Percentiles rank a stretch among this genome's conserved stretches.
Conservation (phyloP, 177 flowering plant genomes). For the Tripterygium wilfordii region DNA sequence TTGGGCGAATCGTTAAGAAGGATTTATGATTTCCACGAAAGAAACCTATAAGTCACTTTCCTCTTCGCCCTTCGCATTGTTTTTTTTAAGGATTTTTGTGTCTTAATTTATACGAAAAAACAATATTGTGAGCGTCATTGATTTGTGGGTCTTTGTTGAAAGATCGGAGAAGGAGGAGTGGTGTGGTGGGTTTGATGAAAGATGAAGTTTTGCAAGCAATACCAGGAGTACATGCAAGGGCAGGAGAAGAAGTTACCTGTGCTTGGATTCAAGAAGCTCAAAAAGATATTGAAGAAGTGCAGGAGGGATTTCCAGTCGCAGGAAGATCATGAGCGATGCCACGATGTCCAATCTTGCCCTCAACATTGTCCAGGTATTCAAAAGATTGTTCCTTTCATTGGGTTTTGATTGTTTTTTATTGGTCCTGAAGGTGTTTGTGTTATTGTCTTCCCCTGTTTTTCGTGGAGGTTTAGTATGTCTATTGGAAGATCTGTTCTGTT, state of each 20-base stretch:
- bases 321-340: slow-evolving; percentile 12
- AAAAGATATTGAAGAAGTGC: slow-evolving; percentile 77
- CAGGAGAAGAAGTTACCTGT: slow-evolving; percentile 57
- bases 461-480: too few relatives aligned
- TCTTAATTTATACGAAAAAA: too few relatives aligned
- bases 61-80: too few relatives aligned
- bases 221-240: slow-evolving; percentile 76
- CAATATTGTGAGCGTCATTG: too few relatives aligned
- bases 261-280: slow-evolving; percentile 72
- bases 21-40: too few relatives aligned
- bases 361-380: slow-evolving; percentile 49
- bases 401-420: background rate
- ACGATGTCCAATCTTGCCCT: slow-evolving; percentile 30
- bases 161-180: too few relatives aligned
- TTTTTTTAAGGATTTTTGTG: too few relatives aligned
- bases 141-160: background rate
- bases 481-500: too few relatives aligned
- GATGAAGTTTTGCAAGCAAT: slow-evolving; percentile 94
- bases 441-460: too few relatives aligned
- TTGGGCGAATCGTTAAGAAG: too few relatives aligned
- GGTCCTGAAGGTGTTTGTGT: background rate
- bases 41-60: too few relatives aligned
- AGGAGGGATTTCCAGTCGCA: slow-evolving; percentile 35
- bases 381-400: background rate
- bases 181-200: too few relatives aligned